Conservation (phyloP, 106 monocot genomes). For the Triglochin maritima region DNA sequence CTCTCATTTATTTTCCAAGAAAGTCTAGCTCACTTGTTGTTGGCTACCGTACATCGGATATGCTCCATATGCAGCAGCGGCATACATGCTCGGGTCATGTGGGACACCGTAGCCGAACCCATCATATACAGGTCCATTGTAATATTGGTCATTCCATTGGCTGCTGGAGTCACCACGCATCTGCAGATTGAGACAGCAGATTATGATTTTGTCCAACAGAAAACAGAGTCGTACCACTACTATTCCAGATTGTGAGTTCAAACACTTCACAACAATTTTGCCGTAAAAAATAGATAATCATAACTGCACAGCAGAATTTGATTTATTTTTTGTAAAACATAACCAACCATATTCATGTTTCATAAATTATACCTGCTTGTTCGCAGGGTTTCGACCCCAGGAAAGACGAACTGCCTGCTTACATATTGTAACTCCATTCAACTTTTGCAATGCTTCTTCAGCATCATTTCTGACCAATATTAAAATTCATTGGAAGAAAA, state of each 20-base stretch:
- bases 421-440: conserved; percentile 11
- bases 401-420: conserved; percentile 19
- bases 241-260: background rate
- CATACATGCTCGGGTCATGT: conserved; percentile 8
- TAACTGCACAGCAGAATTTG: background rate
- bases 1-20: background rate
- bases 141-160: conserved; percentile 5
- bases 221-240: background rate
- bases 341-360: no score
- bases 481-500: background rate
- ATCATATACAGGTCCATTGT: conserved; percentile 4
- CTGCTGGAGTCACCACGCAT: background rate
- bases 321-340: background rate
- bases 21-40: conserved; percentile 14
- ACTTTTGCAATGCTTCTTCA: conserved; percentile 14
- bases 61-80: conserved; percentile 1
- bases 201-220: background rate
- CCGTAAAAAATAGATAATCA: background rate
- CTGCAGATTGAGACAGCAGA: background rate
- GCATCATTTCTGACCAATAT: conserved; percentile 4
- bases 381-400: conserved; percentile 19
- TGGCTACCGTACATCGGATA: conserved; percentile 17
- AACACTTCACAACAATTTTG: no score
- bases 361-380: conserved; percentile 7
- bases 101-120: conserved; percentile 7